Evolutionary conservation across 2,329 filamentous ascomycete genomes (phyloP), one percentile per base, ranked within the genome.

Genomic region (Pseudogymnoascus sp.): DNA sequence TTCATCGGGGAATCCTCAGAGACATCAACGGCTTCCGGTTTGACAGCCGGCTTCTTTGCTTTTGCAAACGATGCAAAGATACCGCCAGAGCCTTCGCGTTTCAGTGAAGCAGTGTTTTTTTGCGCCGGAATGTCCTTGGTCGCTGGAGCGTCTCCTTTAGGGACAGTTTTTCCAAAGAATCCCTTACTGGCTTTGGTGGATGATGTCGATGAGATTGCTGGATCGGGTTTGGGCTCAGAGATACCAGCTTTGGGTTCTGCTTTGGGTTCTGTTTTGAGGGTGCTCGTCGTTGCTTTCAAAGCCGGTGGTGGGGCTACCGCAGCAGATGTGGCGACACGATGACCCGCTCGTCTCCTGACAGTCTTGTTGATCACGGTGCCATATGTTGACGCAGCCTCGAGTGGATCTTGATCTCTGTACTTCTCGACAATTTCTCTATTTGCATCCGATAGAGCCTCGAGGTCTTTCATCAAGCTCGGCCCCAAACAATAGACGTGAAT

Each of bases 401-500:
- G 72, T 3, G 84, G 80, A 66, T 90, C 87, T 61, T 88, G 84
- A 11, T 80, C 76, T 8, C 77, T 75, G 61, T 82, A 79, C 2
- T 86, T 78, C 6, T 80, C 79, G 16, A 82, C 76, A 8, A 90
- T 78, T 65, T 90, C 84, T 25, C 85, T 82, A 43, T 85, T 85
- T 40, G 87, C 84, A 62, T 95, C 88, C 3, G 87, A 85, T 40
- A 97, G 78, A 0, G 88, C 74, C 69, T 90, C 85, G 16, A 95
- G 76, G 71, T 93, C 82, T 72, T 78, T 59, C 2, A 21, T 18
- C 16, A 56, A 49, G 36, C 66, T n/a, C 1, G 89, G 82, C 43
- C 90, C 87, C 16, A 97, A 72, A 70, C 92, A 96, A 77, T 97
- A 97, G 46, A 97, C 78, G 69, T 97, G 91, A 65, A 96, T 87